Conservation (phyloP, 176 grass and related monocot genomes). For the Oryza glaberrima region DNA sequence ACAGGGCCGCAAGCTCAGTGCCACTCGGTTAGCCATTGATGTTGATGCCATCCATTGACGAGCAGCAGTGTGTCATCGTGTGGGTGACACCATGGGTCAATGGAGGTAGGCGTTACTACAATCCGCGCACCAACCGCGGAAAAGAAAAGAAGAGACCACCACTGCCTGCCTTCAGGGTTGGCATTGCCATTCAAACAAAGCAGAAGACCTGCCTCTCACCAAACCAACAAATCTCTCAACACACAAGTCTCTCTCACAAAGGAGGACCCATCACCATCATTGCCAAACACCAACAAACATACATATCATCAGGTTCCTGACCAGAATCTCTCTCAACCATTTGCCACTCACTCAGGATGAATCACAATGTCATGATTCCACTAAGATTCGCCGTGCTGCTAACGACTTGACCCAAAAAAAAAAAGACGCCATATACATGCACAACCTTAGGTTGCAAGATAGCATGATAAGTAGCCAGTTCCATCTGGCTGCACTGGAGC, state of each 20-base stretch:
- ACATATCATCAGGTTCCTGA: background rate
- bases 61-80: too few species aligned
- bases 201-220: background rate
- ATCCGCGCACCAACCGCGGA: background rate
- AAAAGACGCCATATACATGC: background rate
- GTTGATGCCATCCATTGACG: too few species aligned
- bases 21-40: too few species aligned
- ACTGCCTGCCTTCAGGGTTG: too few species aligned
- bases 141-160: too few species aligned
- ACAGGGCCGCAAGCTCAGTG: too few species aligned
- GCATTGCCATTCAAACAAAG: constrained; percentile 2
- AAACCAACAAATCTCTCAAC: background rate
- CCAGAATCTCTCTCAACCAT: background rate
- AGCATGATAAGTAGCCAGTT: background rate
- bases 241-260: background rate
- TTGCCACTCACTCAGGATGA: background rate
- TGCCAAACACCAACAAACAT: too few species aligned
- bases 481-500: background rate
- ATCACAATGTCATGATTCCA: background rate
- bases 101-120: too few species aligned
- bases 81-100: too few species aligned
- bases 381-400: background rate
- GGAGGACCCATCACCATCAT: background rate
- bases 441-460: background rate
- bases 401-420: background rate